These are phyloP conservation scores for Leccinum rimulosum DNA, from an alignment of 768 basidiomycete genomes.

Conservation along the genomic window DNA sequence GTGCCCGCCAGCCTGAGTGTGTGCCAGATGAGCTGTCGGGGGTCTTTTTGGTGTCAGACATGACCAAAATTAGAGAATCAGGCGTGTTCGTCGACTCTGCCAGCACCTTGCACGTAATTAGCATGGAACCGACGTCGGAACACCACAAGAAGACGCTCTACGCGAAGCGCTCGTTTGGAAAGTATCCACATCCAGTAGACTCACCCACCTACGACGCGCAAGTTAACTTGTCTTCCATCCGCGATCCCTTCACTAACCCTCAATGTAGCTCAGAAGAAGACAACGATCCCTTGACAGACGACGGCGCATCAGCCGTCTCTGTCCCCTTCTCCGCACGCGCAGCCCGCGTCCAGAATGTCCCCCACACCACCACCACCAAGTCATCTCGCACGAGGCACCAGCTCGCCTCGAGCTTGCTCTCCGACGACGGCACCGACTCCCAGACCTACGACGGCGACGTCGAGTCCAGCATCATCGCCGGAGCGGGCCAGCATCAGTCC, in stretches of 20 bases:
- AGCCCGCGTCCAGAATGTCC: conserved; percentile 29
- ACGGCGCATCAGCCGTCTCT: conserved; percentile 54
- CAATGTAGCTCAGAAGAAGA: conserved; percentile 72
- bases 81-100: neutral
- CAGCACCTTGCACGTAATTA: neutral
- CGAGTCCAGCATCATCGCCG: conserved; percentile 70
- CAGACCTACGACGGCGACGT: conserved; percentile 91
- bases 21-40: neutral
- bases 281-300: conserved; percentile 84
- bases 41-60: neutral
- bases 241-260: conserved; percentile 1
- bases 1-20: neutral
- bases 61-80: neutral
- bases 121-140: conserved; percentile 25
- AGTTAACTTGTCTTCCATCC: conserved; percentile 18
- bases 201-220: conserved; percentile 79
- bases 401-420: conserved; percentile 52
- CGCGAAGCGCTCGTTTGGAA: conserved; percentile 67
- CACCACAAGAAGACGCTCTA: conserved; percentile 35
- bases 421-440: conserved; percentile 75
- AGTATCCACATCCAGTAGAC: conserved; percentile 57
- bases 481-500: conserved; percentile 40
- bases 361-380: conserved; percentile 20
- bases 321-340: conserved; percentile 33
- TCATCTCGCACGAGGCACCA: conserved; percentile 43